These are phyloP conservation scores for Silene conica DNA, from an alignment of 148 eudicot species.

Conservation along the genomic window DNA sequence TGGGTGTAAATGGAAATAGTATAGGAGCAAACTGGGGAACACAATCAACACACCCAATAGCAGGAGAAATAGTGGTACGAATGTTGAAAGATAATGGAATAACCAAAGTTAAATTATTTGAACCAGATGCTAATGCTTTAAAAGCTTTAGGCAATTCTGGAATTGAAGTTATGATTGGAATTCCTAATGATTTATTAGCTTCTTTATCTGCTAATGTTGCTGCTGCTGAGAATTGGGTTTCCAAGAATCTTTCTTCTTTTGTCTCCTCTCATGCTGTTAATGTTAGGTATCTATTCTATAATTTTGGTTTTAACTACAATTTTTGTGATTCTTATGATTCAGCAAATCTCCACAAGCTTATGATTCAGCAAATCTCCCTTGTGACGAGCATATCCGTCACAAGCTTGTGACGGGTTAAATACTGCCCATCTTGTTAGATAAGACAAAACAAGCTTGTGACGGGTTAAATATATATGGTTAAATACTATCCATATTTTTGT, in stretches of 20 bases:
- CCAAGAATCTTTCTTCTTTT: constrained; percentile 57
- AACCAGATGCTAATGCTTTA: constrained; percentile 48
- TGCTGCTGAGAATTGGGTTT: constrained; percentile 82
- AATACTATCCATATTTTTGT: too few species aligned
- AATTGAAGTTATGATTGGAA: constrained; percentile 78
- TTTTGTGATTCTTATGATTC: too few species aligned
- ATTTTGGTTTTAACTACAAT: too few species aligned
- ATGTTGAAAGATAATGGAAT: constrained; percentile 66
- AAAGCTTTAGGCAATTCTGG: constrained; percentile 59
- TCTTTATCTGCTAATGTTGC: constrained; percentile 39
- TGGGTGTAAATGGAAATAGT: constrained; percentile 32
- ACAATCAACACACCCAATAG: constrained; percentile 58
- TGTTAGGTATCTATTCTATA: constrained; percentile 36
- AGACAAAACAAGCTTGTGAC: too few species aligned
- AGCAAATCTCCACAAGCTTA: too few species aligned
- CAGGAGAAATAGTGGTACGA: constrained; percentile 44
- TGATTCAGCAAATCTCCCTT: too few species aligned
- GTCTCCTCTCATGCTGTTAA: constrained; percentile 56
- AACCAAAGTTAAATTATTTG: constrained; percentile 71
- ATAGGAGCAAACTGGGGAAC: constrained; percentile 87
- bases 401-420: too few species aligned
- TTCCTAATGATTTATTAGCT: constrained; percentile 70
- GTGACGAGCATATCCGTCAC: too few species aligned
- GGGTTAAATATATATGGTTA: too few species aligned
- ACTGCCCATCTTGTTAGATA: too few species aligned